phyloP scores from a whole-genome alignment of 352 stramenopile genomes.

The Phytopythium litorale region DNA sequence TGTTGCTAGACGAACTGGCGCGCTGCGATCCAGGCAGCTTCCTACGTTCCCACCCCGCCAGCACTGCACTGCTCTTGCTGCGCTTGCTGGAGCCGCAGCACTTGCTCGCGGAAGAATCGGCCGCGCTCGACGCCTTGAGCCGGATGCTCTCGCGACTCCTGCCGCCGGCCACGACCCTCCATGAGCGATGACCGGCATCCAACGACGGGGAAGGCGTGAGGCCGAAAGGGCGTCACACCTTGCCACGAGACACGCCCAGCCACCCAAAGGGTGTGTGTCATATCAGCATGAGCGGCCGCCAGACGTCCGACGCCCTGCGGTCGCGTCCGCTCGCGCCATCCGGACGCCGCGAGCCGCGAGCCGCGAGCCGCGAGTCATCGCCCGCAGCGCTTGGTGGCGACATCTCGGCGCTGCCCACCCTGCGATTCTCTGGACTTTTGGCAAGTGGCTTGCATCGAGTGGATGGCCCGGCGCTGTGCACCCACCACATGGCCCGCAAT shows the following conservation, averaged over 20 bases:
- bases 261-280: neutral
- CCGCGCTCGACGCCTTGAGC: slow-evolving; percentile 20
- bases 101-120: slow-evolving; percentile 11
- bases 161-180: neutral
- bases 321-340: neutral
- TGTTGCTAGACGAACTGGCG: neutral
- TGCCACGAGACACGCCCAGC: neutral
- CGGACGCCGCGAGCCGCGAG: too few relatives aligned
- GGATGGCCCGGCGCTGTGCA: neutral
- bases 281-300: neutral
- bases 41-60: slow-evolving; percentile 24
- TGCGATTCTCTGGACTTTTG: neutral
- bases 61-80: slow-evolving; percentile 26
- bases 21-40: slow-evolving; percentile 8
- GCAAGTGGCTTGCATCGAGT: neutral
- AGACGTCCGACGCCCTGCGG: neutral
- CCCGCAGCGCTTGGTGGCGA: neutral
- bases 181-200: neutral
- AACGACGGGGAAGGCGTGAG: neutral
- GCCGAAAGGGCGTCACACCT: neutral
- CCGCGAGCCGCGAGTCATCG: neutral
- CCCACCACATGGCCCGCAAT: neutral
- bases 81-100: slow-evolving; percentile 28
- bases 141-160: slow-evolving; percentile 20
- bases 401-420: too few relatives aligned